These are phyloP conservation scores for Tulasnella calospora DNA, from an alignment of 768 basidiomycete genomes.

Conservation along the genomic window DNA sequence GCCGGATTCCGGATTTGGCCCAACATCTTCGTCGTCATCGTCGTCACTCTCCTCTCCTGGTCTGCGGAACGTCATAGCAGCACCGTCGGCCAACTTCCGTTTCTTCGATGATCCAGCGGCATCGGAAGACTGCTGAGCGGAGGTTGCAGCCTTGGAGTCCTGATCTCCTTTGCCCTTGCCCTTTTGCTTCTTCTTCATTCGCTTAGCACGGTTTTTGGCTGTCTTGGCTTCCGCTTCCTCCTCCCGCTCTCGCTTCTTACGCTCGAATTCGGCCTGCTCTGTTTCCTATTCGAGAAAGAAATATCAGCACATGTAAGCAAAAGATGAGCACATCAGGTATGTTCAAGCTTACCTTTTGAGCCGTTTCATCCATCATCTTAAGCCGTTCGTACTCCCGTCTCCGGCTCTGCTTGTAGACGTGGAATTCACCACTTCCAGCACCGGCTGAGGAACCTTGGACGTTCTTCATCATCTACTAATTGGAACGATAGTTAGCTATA, in stretches of 20 bases:
- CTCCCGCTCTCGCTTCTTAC: slow-evolving; percentile 63
- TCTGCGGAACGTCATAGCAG: slow-evolving; percentile 56
- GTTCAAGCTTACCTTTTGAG: slow-evolving; percentile 56
- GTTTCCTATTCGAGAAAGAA: slow-evolving; percentile 51
- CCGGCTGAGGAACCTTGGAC: slow-evolving; percentile 97
- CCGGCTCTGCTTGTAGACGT: slow-evolving; percentile 94
- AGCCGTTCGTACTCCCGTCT: slow-evolving; percentile 93
- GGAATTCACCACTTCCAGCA: slow-evolving; percentile 95
- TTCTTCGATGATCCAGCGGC: slow-evolving; percentile 59
- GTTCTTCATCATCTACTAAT: slow-evolving; percentile 88
- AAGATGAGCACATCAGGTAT: neutral
- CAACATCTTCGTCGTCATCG: slow-evolving; percentile 32
- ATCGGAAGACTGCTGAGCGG: slow-evolving; percentile 5
- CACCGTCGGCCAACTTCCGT: slow-evolving; percentile 71
- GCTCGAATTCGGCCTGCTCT: slow-evolving; percentile 67
- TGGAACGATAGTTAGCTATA: neutral
- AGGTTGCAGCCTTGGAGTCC: neutral
- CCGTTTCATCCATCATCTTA: slow-evolving; percentile 80
- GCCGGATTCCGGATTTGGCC: slow-evolving; percentile 6
- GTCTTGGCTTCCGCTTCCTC: slow-evolving; percentile 79
- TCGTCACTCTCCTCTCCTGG: slow-evolving; percentile 51
- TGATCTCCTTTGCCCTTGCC: neutral
- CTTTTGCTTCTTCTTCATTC: slow-evolving; percentile 71
- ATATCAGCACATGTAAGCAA: neutral
- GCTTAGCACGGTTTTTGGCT: slow-evolving; percentile 88